Conservation (phyloP, 495 filamentous ascomycete species). For the Aspergillus affinis region DNA sequence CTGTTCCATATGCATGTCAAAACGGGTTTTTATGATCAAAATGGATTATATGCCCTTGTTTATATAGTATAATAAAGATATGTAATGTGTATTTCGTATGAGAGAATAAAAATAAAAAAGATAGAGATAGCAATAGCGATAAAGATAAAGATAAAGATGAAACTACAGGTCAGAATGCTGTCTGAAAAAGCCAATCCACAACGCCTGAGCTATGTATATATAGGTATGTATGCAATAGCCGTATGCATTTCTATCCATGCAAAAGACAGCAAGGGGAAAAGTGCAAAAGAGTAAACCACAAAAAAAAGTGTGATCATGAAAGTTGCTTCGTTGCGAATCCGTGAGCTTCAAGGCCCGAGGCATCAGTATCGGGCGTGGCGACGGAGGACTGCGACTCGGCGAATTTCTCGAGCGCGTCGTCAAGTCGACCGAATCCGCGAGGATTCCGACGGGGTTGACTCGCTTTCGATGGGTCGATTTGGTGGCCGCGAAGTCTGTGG, state of each 20-base stretch:
- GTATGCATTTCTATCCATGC: neutral
- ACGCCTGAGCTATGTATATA: neutral
- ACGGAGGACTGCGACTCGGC: conserved; percentile 50
- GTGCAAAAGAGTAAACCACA: neutral
- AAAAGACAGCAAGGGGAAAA: too few species aligned
- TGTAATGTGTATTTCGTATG: neutral
- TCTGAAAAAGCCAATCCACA: neutral
- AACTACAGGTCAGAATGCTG: neutral
- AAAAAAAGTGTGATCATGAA: conserved; percentile 1
- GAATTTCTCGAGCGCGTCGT: conserved; percentile 50
- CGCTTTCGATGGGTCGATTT: conserved; percentile 68
- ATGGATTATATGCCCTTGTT: too few species aligned
- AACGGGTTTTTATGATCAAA: too few species aligned
- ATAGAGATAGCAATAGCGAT: neutral
- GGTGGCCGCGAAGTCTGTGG: conserved; percentile 73
- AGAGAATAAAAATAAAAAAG: neutral
- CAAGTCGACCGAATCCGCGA: conserved; percentile 59
- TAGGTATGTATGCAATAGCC: neutral
- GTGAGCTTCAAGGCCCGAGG: conserved; percentile 54
- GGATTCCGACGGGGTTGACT: conserved; percentile 66
- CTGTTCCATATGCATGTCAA: neutral
- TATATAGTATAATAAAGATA: too few species aligned
- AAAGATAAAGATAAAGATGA: neutral
- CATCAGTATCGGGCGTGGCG: conserved; percentile 49
- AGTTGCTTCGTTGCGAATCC: conserved; percentile 59